Percentiles rank a stretch among this genome's conserved stretches.
Evolutionary conservation across 2,329 filamentous ascomycete species (phyloP).

Genomic region (Neocucurbitaria cava): DNA sequence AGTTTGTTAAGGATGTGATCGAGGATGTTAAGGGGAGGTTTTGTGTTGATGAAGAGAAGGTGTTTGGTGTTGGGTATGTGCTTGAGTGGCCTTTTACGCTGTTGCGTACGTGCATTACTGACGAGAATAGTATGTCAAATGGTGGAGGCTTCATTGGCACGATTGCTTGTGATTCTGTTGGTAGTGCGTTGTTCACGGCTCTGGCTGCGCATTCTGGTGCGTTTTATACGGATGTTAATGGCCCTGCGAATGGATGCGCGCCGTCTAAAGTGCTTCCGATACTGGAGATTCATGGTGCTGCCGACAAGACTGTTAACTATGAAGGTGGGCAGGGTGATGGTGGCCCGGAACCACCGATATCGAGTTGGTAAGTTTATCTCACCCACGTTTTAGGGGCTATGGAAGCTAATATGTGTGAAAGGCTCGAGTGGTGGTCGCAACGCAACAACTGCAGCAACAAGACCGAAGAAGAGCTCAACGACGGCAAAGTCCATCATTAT

Average conservation of each 20-base stretch:
- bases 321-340: constrained; percentile 52
- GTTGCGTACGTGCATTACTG: background rate
- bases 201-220: constrained; percentile 57
- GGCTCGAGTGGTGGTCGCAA: constrained; percentile 51
- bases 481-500: constrained; percentile 53
- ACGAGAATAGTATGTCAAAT: constrained; percentile 48
- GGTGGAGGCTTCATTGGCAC: constrained; percentile 58
- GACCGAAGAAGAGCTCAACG: constrained; percentile 43
- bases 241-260: constrained; percentile 50
- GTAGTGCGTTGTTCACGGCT: constrained; percentile 54
- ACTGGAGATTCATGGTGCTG: constrained; percentile 60
- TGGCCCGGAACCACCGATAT: constrained; percentile 55
- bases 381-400: background rate
- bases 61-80: constrained; percentile 54
- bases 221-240: constrained; percentile 54
- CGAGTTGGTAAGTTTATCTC: constrained; percentile 48
- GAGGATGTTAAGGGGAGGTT: constrained; percentile 48
- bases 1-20: constrained; percentile 56
- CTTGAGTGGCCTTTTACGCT: background rate
- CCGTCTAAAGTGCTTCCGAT: constrained; percentile 52
- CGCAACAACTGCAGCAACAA: constrained; percentile 48
- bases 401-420: constrained; percentile 1
- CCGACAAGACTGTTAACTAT: constrained; percentile 57
- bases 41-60: constrained; percentile 54
- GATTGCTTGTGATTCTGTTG: constrained; percentile 52